phyloP scores from a whole-genome alignment of 2,329 filamentous ascomycete species.

The Passalora sequoiae region DNA sequence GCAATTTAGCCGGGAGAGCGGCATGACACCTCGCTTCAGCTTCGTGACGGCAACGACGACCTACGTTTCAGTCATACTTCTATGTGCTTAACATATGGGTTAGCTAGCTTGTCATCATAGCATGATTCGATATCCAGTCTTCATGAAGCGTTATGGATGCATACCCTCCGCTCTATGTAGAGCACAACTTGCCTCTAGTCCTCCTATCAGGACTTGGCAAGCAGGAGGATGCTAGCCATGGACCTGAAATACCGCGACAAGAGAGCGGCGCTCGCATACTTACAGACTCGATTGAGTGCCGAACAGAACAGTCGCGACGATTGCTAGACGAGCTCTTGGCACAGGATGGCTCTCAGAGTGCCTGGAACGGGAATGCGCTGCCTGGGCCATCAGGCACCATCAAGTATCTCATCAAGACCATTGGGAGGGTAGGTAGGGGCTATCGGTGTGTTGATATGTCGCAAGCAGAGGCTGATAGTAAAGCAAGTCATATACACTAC shows the following conservation, averaged over 20 bases:
- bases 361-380: conserved; percentile 28
- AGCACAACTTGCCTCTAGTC: conserved; percentile 80
- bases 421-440: conserved; percentile 60
- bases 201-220: conserved; percentile 70
- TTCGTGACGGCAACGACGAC: too few relatives aligned
- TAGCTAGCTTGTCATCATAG: background rate
- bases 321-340: conserved; percentile 54
- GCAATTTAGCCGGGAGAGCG: too few relatives aligned
- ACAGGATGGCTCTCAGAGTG: conserved; percentile 32
- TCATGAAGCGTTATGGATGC: conserved; percentile 61
- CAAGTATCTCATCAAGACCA: conserved; percentile 33
- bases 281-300: conserved; percentile 25
- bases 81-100: background rate
- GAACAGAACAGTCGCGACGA: conserved; percentile 45
- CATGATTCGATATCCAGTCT: too few relatives aligned
- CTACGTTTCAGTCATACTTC: too few relatives aligned
- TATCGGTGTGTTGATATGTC: too few relatives aligned
- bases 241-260: conserved; percentile 13
- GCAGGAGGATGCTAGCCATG: conserved; percentile 24
- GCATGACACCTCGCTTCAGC: too few relatives aligned
- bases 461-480: background rate
- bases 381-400: conserved; percentile 26
- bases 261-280: conserved; percentile 28
- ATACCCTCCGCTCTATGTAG: conserved; percentile 72
- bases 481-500: conserved; percentile 51